Evolutionary conservation across 306 rosid genomes (phyloP), one percentile per base, ranked within the genome.

Genomic region (Parietaria judaica): DNA sequence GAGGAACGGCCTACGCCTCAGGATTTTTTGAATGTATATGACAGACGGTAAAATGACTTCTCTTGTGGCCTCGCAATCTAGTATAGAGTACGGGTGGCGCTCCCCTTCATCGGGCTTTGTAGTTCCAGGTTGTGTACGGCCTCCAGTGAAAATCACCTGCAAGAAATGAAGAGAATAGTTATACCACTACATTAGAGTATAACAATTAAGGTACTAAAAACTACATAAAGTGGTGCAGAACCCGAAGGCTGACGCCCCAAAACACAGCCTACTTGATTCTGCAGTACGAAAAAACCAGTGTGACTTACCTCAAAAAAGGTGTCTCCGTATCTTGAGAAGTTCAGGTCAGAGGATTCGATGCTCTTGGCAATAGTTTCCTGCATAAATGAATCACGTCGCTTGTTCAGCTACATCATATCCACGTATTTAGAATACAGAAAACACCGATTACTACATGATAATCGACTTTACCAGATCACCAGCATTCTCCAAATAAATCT

Each of bases 21-120:
- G 70, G 76, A 94, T 85, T 79, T 94, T 94, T 61, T 94, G 99
- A 60, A 94, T 67, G 77, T 94, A 94, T 71, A 94, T 89, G 38
- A 94, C 99, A 65, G 84, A 88, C 13, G 95, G 95, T 68, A 89
- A 61, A 64, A 94, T 94, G 64, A 76, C 83, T 69, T 88, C 97
- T 58, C 90, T 97, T 68, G 41, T 83, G 31, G 99, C 82, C 76
- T 86, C 99, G 68, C 74, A 74, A 69, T 88, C 99, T 69, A 94
- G 75, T 59, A 94, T 76, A 66, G 99, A 94, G 72, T 84, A 84
- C 10, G 97, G 83, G 71, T 94, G 99, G 61, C 97, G 99, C 76
- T 88, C 95, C 84, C 99, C 99, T 84, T 94, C 99, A 84, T 88
- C 99, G 70, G 99, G 95, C 78, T 94, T 94, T 69, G 95, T 94